Evolutionary conservation across 2,329 filamentous ascomycete genomes (phyloP).

Genomic region (Malbranchea zuffiana): DNA sequence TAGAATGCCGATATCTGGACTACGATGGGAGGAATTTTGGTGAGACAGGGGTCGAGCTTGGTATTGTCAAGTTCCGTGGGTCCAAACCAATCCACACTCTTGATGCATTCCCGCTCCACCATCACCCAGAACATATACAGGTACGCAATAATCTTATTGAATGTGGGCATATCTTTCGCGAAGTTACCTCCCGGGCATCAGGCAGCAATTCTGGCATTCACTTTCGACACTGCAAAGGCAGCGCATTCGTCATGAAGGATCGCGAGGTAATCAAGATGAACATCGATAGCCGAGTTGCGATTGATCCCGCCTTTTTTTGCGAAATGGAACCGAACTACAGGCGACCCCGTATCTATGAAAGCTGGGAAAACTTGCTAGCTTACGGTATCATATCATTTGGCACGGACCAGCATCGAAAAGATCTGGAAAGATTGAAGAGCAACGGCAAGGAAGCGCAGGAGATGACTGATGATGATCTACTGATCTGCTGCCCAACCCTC

Average conservation of each 20-base stretch:
- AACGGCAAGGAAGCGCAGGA: constrained; percentile 11
- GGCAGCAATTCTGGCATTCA: constrained; percentile 7
- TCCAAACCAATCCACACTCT: constrained; percentile 23
- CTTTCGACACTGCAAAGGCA: constrained; percentile 24
- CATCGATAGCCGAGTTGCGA: constrained; percentile 17
- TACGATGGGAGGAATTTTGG: constrained; percentile 22
- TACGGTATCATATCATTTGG: constrained; percentile 12
- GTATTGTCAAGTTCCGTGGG: constrained; percentile 20
- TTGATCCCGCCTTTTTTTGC: constrained; percentile 18
- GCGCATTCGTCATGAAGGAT: constrained; percentile 25
- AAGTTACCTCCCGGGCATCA: constrained; percentile 16
- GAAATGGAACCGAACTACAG: constrained; percentile 20
- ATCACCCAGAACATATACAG: constrained; percentile 19
- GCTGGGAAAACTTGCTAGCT: constrained; percentile 4
- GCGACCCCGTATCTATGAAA: constrained; percentile 14
- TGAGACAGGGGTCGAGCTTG: constrained; percentile 18
- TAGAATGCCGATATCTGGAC: constrained; percentile 22
- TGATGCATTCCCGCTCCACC: constrained; percentile 23
- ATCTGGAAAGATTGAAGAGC: constrained; percentile 5
- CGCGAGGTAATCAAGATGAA: constrained; percentile 17
- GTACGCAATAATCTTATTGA: constrained; percentile 19
- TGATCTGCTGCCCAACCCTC: constrained; percentile 17
- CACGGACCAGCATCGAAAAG: constrained; percentile 10
- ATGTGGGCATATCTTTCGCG: constrained; percentile 22
- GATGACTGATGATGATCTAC: constrained; percentile 14